Percentiles rank a stretch among this genome's conserved stretches.
Evolutionary conservation across 169 alveolate genomes (phyloP).

Genomic region (Theileria luwenshuni): DNA sequence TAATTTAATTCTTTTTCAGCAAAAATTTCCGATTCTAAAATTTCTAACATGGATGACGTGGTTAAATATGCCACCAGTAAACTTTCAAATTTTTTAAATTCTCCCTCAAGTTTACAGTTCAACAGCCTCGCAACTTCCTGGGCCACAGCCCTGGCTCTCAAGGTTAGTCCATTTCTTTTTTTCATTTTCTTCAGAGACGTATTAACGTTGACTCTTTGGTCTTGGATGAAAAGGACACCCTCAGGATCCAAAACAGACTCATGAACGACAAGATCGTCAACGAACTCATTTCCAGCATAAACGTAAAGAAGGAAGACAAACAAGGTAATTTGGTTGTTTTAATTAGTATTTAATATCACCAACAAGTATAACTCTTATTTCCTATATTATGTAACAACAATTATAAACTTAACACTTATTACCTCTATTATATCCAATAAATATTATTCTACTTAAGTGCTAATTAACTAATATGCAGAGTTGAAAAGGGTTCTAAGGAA

Average conservation of each 20-base stretch:
- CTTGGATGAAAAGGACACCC: slow-evolving; percentile 36
- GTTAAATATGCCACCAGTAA: slow-evolving; percentile 26
- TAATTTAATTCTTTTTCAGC: slow-evolving; percentile 10
- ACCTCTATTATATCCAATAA: neutral
- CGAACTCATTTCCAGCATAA: slow-evolving; percentile 33
- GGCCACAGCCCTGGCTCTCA: slow-evolving; percentile 60
- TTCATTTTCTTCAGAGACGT: slow-evolving; percentile 37
- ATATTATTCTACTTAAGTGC: neutral
- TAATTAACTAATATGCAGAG: neutral
- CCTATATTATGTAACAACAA: too few species aligned
- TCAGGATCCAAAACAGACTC: slow-evolving; percentile 24
- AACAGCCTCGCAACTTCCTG: slow-evolving; percentile 56
- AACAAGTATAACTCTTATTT: too few species aligned
- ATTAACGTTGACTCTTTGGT: slow-evolving; percentile 42
- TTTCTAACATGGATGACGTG: slow-evolving; percentile 21
- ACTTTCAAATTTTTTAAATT: slow-evolving; percentile 20
- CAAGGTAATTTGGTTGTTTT: too few species aligned
- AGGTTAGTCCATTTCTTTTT: slow-evolving; percentile 34
- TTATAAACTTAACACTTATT: neutral
- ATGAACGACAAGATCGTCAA: slow-evolving; percentile 41
- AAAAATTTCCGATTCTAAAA: slow-evolving; percentile 37
- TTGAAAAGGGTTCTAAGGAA: slow-evolving; percentile 34
- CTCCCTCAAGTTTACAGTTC: slow-evolving; percentile 29
- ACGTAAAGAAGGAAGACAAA: too few species aligned
- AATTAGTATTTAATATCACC: too few species aligned